Evolutionary conservation across 768 basidiomycete species (phyloP), one percentile per base, ranked within the genome.

Genomic region (Kwoniella mangroviensis): DNA sequence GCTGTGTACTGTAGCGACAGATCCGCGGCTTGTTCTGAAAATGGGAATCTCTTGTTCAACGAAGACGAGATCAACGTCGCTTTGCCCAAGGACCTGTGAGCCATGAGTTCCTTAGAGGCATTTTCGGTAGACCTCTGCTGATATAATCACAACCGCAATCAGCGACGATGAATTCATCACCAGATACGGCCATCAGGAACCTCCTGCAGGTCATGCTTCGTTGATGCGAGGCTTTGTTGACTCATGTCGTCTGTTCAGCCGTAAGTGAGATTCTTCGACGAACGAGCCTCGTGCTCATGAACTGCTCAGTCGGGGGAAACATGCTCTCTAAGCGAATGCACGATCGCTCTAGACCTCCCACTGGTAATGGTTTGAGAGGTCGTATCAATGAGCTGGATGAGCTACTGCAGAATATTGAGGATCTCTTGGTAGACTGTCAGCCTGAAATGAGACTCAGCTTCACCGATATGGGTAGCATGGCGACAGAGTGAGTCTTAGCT

Each of bases 11-110:
- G 58, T 26, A 60, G 58, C 40, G 58, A 60, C n/a, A 41, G 58
- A n/a, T 60, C 58, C 12, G 58, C 58, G n/a, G 58, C 58, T n/a
- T 60, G 58, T 40, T 60, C 58, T 11, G 58, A 60, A 19, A 60
- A 60, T 43, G 58, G 58, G n/a, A 60, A 60, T 42, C 40, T 60
- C 4, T n/a, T 60, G 22, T 60, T 60, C n/a, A 60, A 60, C 41
- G 58, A 60, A 40, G 58, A 60, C 4, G 58, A 60, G 42, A 60
- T 60, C 58, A 60, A 60, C n/a, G 58, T 60, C n/a, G 58, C 58
- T 7, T n/a, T 60, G 10, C 58, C 58, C 13, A 60, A 60, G 42
- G 58, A 60, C 12, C 58, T 60, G 58, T 60, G 22, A 42, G 58
- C 12, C 6, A 34, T 34, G 34, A 34, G 34, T 34, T 34, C 34